Conservation (phyloP, 768 basidiomycete species). For the Collybia sordida region DNA sequence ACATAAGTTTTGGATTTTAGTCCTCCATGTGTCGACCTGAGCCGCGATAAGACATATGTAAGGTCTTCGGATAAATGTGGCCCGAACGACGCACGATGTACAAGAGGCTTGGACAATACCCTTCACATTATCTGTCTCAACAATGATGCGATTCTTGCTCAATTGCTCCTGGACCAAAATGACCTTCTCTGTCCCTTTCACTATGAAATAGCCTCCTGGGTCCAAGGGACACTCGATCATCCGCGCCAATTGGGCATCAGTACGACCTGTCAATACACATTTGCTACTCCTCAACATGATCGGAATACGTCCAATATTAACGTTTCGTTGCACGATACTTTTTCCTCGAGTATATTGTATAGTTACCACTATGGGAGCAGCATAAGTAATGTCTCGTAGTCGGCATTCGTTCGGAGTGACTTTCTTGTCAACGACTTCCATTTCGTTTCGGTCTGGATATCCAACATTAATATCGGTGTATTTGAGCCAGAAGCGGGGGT, state of each 20-base stretch:
- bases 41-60: slow-evolving; percentile 6
- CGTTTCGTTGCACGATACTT: slow-evolving; percentile 82
- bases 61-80: slow-evolving; percentile 1
- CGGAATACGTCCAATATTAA: slow-evolving; percentile 88
- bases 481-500: slow-evolving; percentile 95
- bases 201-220: slow-evolving; percentile 99
- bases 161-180: slow-evolving; percentile 98
- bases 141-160: slow-evolving; percentile 98
- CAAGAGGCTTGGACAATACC: slow-evolving; percentile 92
- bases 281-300: slow-evolving; percentile 97
- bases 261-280: slow-evolving; percentile 81
- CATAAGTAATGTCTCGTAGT: slow-evolving; percentile 91
- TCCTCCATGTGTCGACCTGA: slow-evolving; percentile 77
- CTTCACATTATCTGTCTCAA: slow-evolving; percentile 90
- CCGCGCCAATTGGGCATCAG: slow-evolving; percentile 79
- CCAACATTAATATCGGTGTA: slow-evolving; percentile 96
- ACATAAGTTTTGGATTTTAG: slow-evolving; percentile 98
- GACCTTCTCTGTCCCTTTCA: slow-evolving; percentile 99
- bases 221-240: slow-evolving; percentile 98
- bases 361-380: slow-evolving; percentile 89
- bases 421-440: slow-evolving; percentile 70
- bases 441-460: slow-evolving; percentile 86
- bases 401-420: slow-evolving; percentile 98
- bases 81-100: slow-evolving; percentile 71
- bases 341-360: slow-evolving; percentile 94